Conservation (phyloP, 2,329 filamentous ascomycete genomes). For the Coccinonectria pachysandricola region DNA sequence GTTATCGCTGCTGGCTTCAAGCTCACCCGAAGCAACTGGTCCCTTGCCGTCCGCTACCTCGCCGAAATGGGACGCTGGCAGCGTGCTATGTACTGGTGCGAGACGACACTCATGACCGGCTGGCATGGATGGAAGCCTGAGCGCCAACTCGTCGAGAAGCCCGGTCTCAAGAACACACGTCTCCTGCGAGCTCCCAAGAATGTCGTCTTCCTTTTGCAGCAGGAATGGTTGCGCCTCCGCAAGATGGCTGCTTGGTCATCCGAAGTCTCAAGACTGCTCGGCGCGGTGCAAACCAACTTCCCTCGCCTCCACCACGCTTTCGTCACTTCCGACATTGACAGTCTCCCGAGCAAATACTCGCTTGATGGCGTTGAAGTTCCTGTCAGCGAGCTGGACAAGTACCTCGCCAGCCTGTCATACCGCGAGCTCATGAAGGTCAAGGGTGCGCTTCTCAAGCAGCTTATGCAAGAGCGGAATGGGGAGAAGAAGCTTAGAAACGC, state of each 20-base stretch:
- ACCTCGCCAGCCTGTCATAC: slow-evolving; percentile 21
- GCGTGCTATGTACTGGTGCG: slow-evolving; percentile 64
- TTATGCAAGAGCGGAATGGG: slow-evolving; percentile 9
- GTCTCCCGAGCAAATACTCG: slow-evolving; percentile 17
- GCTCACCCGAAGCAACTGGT: slow-evolving; percentile 72
- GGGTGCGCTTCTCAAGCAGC: slow-evolving; percentile 9
- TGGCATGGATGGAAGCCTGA: slow-evolving; percentile 61
- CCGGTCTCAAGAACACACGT: slow-evolving; percentile 27
- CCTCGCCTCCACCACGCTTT: slow-evolving; percentile 33
- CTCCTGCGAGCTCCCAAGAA: slow-evolving; percentile 21
- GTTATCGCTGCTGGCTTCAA: slow-evolving; percentile 58
- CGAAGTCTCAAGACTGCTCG: slow-evolving; percentile 30
- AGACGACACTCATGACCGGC: slow-evolving; percentile 64
- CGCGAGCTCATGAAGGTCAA: slow-evolving; percentile 20
- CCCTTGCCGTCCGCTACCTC: slow-evolving; percentile 61
- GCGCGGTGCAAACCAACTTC: slow-evolving; percentile 28
- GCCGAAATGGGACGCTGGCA: slow-evolving; percentile 47
- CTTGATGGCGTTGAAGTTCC: slow-evolving; percentile 15
- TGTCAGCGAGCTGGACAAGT: slow-evolving; percentile 18
- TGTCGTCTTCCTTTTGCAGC: slow-evolving; percentile 38
- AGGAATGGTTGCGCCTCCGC: slow-evolving; percentile 40
- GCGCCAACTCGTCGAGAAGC: slow-evolving; percentile 20
- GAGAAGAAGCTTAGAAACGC: slow-evolving; percentile 10
- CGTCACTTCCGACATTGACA: slow-evolving; percentile 21
- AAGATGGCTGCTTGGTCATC: slow-evolving; percentile 38